Conservation (phyloP, 441 rosid genomes). For the Eruca vesicaria region DNA sequence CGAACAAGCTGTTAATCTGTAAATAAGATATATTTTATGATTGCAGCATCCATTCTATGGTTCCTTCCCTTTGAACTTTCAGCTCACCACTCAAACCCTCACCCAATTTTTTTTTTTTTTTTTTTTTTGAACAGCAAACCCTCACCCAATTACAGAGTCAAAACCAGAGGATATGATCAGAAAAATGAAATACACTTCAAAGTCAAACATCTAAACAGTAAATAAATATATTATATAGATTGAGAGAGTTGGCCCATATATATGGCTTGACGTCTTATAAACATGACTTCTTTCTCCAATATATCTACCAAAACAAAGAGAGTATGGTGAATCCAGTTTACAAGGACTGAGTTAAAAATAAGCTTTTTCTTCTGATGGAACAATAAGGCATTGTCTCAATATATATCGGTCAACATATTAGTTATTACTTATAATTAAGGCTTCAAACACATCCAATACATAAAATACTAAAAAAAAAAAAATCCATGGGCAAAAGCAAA, state of each 20-base stretch:
- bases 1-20: slow-evolving; percentile 95
- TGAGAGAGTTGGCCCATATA: background rate
- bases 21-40: slow-evolving; percentile 27
- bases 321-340: too few species aligned
- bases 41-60: slow-evolving; percentile 42
- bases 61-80: slow-evolving; percentile 44
- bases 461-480: background rate
- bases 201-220: slow-evolving; percentile 9
- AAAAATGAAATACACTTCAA: background rate
- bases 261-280: background rate
- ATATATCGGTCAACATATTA: too few species aligned
- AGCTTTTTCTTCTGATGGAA: too few species aligned
- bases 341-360: too few species aligned
- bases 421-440: too few species aligned
- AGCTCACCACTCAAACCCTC: slow-evolving; percentile 51
- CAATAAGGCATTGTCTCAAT: too few species aligned
- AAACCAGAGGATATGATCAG: background rate
- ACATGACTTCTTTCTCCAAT: background rate
- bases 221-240: background rate
- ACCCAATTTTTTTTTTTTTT: too few species aligned
- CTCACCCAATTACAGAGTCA: slow-evolving; percentile 58
- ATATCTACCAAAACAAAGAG: background rate
- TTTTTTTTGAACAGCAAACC: too few species aligned
- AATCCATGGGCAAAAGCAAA: background rate
- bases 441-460: background rate